Percentiles rank a stretch among this genome's conserved stretches.
phyloP scores from a whole-genome alignment of 2,329 filamentous ascomycete genomes.

The Zasmidium cellare region DNA sequence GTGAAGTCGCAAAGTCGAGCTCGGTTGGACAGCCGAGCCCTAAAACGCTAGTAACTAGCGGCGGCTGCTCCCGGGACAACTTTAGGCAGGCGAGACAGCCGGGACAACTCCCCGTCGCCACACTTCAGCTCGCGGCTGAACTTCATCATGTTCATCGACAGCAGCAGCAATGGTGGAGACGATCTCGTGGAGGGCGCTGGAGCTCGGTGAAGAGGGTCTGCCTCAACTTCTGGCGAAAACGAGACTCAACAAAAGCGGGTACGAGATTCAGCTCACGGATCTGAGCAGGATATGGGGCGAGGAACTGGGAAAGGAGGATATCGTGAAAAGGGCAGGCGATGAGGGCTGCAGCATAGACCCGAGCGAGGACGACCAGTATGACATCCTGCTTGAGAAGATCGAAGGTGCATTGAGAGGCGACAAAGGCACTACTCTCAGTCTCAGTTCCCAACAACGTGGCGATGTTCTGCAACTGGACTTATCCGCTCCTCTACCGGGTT shows the following conservation, averaged over 20 bases:
- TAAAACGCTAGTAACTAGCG: neutral
- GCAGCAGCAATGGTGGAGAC: neutral
- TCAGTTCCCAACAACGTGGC: conserved; percentile 28
- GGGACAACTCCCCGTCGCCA: neutral
- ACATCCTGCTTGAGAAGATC: conserved; percentile 66
- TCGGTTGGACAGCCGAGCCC: neutral
- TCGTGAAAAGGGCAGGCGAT: conserved; percentile 62
- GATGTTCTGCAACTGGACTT: conserved; percentile 53
- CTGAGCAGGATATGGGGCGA: conserved; percentile 74
- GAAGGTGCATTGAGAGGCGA: conserved; percentile 46
- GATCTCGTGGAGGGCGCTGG: conserved; percentile 21
- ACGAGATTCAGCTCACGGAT: conserved; percentile 69
- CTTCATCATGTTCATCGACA: neutral
- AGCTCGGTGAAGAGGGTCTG: conserved; percentile 28
- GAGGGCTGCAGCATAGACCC: conserved; percentile 73
- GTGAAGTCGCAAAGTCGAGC: neutral
- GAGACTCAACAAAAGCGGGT: conserved; percentile 56
- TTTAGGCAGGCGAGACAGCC: neutral
- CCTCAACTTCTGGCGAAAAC: conserved; percentile 66
- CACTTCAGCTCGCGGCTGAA: too few relatives aligned
- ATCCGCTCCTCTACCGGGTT: conserved; percentile 61
- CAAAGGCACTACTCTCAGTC: conserved; percentile 36
- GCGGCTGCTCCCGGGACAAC: neutral
- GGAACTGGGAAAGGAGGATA: conserved; percentile 59
- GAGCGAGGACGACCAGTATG: conserved; percentile 67